Conservation (phyloP, 495 filamentous ascomycete genomes). For the Pseudoneurospora amorphoporcata region DNA sequence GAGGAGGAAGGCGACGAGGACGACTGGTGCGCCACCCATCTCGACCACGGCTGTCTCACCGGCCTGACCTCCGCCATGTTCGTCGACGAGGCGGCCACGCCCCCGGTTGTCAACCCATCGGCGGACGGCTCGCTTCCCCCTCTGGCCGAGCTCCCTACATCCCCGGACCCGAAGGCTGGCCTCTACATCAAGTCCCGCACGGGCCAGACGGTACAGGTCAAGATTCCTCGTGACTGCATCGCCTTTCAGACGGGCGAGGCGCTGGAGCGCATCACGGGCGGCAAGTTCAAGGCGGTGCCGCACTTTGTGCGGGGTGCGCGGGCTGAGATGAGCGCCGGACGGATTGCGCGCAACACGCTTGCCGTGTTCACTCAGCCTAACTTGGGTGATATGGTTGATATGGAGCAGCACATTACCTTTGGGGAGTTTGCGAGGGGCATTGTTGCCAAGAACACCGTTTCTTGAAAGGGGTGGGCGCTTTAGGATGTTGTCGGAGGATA, state of each 20-base stretch:
- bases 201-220: slow-evolving; percentile 69
- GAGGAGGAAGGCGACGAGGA: slow-evolving; percentile 70
- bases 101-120: slow-evolving; percentile 25
- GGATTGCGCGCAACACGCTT: slow-evolving; percentile 80
- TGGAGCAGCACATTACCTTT: slow-evolving; percentile 60
- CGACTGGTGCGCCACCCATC: slow-evolving; percentile 93
- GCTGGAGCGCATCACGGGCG: slow-evolving; percentile 76
- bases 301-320: slow-evolving; percentile 81
- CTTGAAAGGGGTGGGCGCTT: slow-evolving; percentile 3
- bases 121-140: slow-evolving; percentile 13
- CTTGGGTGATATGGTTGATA: slow-evolving; percentile 74
- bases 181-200: slow-evolving; percentile 85
- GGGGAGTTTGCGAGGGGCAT: slow-evolving; percentile 80
- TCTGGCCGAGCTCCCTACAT: slow-evolving; percentile 57
- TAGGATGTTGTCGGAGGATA: not conserved
- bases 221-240: slow-evolving; percentile 80
- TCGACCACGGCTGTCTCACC: slow-evolving; percentile 88
- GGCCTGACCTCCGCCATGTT: slow-evolving; percentile 95
- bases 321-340: slow-evolving; percentile 29
- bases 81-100: slow-evolving; percentile 62
- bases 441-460: slow-evolving; percentile 65
- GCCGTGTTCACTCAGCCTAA: slow-evolving; percentile 98
- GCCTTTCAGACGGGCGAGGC: slow-evolving; percentile 96
- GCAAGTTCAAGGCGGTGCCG: slow-evolving; percentile 86
- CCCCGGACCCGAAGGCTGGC: slow-evolving; percentile 75